These are phyloP conservation scores for Solanum hybrid DNA, from an alignment of 305 asterid species.

Conservation along the genomic window DNA sequence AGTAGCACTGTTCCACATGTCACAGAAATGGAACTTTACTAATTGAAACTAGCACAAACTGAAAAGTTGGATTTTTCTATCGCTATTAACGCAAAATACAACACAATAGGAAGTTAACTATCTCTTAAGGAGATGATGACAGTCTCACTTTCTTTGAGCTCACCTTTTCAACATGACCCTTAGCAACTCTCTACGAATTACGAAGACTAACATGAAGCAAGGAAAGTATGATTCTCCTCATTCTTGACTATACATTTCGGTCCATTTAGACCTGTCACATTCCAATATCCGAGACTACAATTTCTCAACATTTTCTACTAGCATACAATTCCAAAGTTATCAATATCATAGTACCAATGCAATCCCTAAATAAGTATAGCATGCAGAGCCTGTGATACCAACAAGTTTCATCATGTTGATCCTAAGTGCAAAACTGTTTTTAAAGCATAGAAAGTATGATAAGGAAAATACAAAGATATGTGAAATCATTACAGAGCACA, in stretches of 20 bases:
- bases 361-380: not conserved
- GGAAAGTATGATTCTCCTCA: not conserved
- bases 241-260: not conserved
- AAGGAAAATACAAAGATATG: not conserved
- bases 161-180: not conserved
- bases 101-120: not conserved
- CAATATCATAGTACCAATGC: not conserved
- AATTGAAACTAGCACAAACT: not conserved
- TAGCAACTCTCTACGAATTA: not conserved
- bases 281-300: not conserved
- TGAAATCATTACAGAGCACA: not conserved
- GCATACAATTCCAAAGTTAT: not conserved
- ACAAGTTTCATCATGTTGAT: not conserved
- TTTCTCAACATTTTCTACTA: not conserved
- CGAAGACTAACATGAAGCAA: not conserved
- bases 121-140: not conserved
- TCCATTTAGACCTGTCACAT: not conserved
- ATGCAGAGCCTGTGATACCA: not conserved
- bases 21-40: not conserved
- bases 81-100: not conserved
- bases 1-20: constrained; percentile 49
- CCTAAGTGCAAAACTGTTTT: not conserved
- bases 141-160: not conserved
- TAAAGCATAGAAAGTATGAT: not conserved
- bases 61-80: not conserved